Evolutionary conservation across 345 rosid genomes (phyloP).

Genomic region (Erodium maritimum): DNA sequence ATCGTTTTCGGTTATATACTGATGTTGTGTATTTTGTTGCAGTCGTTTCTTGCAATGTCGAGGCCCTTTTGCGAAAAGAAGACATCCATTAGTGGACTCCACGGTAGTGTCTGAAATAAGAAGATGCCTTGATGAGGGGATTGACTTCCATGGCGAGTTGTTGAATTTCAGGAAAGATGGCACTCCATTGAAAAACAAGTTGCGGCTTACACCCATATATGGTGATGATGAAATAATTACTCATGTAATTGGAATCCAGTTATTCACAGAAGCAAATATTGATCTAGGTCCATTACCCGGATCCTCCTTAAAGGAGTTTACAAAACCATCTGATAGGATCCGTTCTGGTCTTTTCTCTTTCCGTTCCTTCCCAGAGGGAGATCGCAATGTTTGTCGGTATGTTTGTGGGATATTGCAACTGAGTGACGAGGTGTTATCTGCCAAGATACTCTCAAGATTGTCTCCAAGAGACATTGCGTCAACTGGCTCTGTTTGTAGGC

Average conservation of each 20-base stretch:
- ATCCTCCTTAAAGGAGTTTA: conserved; percentile 46
- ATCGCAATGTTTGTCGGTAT: conserved; percentile 47
- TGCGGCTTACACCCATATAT: conserved; percentile 71
- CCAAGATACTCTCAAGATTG: conserved; percentile 59
- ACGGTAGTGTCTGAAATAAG: conserved; percentile 62
- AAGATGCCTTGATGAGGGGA: conserved; percentile 68
- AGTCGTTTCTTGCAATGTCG: conserved; percentile 86
- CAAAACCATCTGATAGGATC: conserved; percentile 28
- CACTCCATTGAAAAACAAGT: conserved; percentile 58
- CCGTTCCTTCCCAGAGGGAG: conserved; percentile 28
- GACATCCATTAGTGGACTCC: conserved; percentile 79
- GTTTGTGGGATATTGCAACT: conserved; percentile 57
- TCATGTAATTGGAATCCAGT: conserved; percentile 81
- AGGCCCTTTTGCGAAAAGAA: conserved; percentile 88
- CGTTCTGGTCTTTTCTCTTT: conserved; percentile 30
- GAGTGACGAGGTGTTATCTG: conserved; percentile 68
- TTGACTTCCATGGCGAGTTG: conserved; percentile 76
- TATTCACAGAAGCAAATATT: conserved; percentile 67
- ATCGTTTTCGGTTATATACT: conserved; percentile 1
- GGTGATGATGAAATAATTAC: conserved; percentile 70
- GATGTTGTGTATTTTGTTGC: conserved; percentile 16
- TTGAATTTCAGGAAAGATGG: conserved; percentile 87
- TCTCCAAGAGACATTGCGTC: conserved; percentile 84
- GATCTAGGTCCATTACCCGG: conserved; percentile 66
- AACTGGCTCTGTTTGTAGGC: conserved; percentile 55